A percentile compares a stretch with the other conserved stretches of the same genome.
phyloP scores from a whole-genome alignment of 2,329 filamentous ascomycete species.

The Xylariaceae sp. region DNA sequence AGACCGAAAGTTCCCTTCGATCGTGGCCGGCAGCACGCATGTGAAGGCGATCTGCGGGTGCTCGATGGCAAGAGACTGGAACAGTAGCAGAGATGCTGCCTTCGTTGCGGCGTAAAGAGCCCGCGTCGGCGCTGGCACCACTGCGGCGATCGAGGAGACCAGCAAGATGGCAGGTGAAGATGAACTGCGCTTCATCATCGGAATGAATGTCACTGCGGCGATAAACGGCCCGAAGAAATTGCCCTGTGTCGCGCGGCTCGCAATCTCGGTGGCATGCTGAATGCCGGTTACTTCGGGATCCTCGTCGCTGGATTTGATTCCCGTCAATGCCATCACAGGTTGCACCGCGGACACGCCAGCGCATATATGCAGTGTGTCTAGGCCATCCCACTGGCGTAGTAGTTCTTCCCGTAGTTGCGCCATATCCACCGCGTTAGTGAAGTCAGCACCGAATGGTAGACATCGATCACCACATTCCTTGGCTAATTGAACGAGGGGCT shows the following conservation, averaged over 20 bases:
- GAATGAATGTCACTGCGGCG: slow-evolving; percentile 41
- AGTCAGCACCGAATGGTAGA: slow-evolving; percentile 39
- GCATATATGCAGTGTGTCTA: slow-evolving; percentile 43
- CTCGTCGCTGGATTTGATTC: slow-evolving; percentile 19
- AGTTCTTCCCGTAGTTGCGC: slow-evolving; percentile 36
- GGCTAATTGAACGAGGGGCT: slow-evolving; percentile 36
- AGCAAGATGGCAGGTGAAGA: slow-evolving; percentile 38
- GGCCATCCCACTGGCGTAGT: slow-evolving; percentile 37
- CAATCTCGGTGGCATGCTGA: slow-evolving; percentile 34
- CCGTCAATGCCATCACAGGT: slow-evolving; percentile 42
- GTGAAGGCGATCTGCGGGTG: slow-evolving; percentile 42
- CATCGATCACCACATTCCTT: slow-evolving; percentile 39
- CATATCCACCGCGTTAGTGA: slow-evolving; percentile 39
- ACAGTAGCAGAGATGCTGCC: slow-evolving; percentile 43
- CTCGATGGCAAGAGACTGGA: slow-evolving; percentile 45
- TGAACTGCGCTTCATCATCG: slow-evolving; percentile 42
- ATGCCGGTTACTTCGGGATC: slow-evolving; percentile 34
- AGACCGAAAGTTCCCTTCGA: slow-evolving; percentile 45
- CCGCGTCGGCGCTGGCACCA: slow-evolving; percentile 44
- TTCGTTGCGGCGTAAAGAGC: slow-evolving; percentile 45
- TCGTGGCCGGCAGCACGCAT: slow-evolving; percentile 43
- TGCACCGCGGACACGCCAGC: slow-evolving; percentile 45
- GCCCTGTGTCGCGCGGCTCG: slow-evolving; percentile 36
- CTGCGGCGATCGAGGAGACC: slow-evolving; percentile 40
- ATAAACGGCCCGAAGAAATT: slow-evolving; percentile 44